phyloP scores from a whole-genome alignment of 179 eudicot genomes.

The Beta corolliflora region DNA sequence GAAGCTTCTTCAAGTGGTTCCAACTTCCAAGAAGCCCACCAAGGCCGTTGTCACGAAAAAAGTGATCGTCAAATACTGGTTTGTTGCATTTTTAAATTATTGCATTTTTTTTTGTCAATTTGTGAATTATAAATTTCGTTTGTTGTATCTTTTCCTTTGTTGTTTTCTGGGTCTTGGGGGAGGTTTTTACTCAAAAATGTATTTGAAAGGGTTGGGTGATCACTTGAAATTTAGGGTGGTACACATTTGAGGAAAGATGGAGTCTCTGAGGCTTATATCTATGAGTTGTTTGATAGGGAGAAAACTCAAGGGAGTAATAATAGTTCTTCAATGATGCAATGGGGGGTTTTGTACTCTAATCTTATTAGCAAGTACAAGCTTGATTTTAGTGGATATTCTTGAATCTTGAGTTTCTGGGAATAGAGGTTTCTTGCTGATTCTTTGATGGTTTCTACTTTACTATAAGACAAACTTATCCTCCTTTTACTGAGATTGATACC shows the following conservation, averaged over 20 bases:
- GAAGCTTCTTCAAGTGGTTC: no score
- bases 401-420: background rate
- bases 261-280: conserved; percentile 54
- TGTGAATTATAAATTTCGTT: no score
- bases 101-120: no score
- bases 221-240: conserved; percentile 54
- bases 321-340: conserved; percentile 23
- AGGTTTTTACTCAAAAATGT: no score
- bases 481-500: no score
- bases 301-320: background rate
- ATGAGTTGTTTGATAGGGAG: conserved; percentile 57
- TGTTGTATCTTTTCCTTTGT: no score
- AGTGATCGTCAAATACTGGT: no score
- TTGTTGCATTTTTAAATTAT: no score
- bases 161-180: no score
- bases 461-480: background rate
- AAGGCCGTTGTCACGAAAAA: no score
- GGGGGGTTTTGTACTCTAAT: conserved; percentile 74
- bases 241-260: conserved; percentile 86
- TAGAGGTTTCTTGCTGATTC: background rate
- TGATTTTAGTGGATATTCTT: conserved; percentile 31
- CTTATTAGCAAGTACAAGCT: conserved; percentile 57
- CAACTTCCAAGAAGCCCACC: no score
- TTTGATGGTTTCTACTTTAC: background rate
- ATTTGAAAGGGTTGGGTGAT: conserved; percentile 23